A percentile compares a stretch with the other conserved stretches of the same genome.
These are phyloP conservation scores for Polygonum aviculare DNA, from an alignment of 148 eudicot genomes.

Conservation along the genomic window DNA sequence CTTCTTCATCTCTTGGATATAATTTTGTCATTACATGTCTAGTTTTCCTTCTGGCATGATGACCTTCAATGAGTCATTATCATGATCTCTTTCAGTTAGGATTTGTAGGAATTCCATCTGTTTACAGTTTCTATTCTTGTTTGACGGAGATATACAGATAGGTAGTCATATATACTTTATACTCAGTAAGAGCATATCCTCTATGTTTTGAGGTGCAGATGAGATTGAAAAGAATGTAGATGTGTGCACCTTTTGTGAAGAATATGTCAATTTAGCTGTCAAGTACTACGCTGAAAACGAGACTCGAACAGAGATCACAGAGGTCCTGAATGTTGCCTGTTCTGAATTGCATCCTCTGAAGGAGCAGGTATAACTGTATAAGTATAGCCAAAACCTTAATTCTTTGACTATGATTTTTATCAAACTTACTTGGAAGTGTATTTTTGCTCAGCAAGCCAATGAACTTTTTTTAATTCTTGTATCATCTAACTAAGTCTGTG, in stretches of 20 bases:
- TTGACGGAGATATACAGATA: not conserved
- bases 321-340: constrained; percentile 56
- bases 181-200: not conserved
- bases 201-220: not conserved
- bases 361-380: constrained; percentile 42
- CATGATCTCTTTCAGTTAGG: constrained; percentile 16
- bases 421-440: too few species aligned
- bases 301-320: constrained; percentile 50
- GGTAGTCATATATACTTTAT: not conserved
- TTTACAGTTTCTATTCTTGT: too few species aligned
- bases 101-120: not conserved
- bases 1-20: not conserved
- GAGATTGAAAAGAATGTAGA: not conserved
- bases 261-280: constrained; percentile 46
- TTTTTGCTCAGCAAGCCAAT: too few species aligned
- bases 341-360: constrained; percentile 37
- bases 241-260: constrained; percentile 58
- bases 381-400: not conserved
- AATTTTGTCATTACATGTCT: not conserved
- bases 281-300: constrained; percentile 46
- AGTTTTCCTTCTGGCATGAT: too few species aligned
- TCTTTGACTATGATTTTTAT: not conserved
- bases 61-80: not conserved
- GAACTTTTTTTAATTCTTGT: too few species aligned
- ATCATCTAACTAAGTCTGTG: too few species aligned